phyloP scores from a whole-genome alignment of 2,329 filamentous ascomycete genomes.

The Aspergillus candidus region DNA sequence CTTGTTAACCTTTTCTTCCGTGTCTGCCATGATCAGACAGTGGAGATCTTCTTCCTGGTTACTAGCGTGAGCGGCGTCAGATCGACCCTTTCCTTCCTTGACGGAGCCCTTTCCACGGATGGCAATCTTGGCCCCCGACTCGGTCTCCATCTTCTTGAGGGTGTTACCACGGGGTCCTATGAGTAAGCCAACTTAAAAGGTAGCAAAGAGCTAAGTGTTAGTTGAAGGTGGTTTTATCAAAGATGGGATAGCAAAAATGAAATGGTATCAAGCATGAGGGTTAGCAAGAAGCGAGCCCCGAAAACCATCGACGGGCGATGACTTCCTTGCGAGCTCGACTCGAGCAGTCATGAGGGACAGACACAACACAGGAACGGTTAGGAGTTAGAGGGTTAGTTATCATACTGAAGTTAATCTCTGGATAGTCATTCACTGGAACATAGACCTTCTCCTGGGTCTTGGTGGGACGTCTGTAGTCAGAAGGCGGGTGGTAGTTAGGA shows the following conservation, averaged over 20 bases:
- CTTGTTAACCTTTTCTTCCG: conserved; percentile 98
- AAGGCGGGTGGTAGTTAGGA: conserved; percentile 97
- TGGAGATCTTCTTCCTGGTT: conserved; percentile 99
- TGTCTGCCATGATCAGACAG: conserved; percentile 99
- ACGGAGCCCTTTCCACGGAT: conserved; percentile 99
- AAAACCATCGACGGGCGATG: conserved; percentile 28
- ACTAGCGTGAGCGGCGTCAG: conserved; percentile 97
- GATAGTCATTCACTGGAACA: conserved; percentile 99
- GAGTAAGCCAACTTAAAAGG: conserved; percentile 95
- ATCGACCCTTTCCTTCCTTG: conserved; percentile 98
- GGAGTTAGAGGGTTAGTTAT: conserved; percentile 97
- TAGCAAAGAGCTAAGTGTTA: conserved; percentile 78
- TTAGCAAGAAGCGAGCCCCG: conserved; percentile 39
- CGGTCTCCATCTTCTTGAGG: conserved; percentile 97
- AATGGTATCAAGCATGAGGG: conserved; percentile 29
- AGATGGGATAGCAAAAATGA: conserved; percentile 24
- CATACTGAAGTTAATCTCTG: conserved; percentile 99
- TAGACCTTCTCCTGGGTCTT: conserved; percentile 99
- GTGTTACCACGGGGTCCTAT: conserved; percentile 99
- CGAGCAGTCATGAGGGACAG: conserved; percentile 41
- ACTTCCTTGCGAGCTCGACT: conserved; percentile 34
- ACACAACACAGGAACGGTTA: conserved; percentile 50
- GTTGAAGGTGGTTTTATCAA: conserved; percentile 48
- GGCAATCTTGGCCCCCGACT: conserved; percentile 96
- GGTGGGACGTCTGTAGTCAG: conserved; percentile 96